These are phyloP conservation scores for Solanum phureja DNA, from an alignment of 257 asterid genomes.

Conservation along the genomic window DNA sequence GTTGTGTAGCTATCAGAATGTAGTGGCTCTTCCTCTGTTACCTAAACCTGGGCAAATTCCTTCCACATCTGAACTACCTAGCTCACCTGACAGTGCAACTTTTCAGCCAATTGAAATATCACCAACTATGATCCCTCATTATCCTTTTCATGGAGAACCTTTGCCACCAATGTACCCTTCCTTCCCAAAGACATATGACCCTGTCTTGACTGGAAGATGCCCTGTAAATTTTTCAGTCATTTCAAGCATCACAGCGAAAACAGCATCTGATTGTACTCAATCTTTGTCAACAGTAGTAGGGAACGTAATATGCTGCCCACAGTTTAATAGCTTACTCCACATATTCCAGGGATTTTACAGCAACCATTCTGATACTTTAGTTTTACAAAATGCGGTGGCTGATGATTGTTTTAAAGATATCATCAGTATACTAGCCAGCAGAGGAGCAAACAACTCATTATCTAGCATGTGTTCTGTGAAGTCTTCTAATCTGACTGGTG, in stretches of 20 bases:
- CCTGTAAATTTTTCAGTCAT: conserved; percentile 81
- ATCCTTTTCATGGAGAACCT: conserved; percentile 53
- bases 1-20: conserved; percentile 51
- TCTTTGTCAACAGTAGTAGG: conserved; percentile 78
- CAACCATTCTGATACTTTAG: conserved; percentile 54
- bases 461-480: conserved; percentile 65
- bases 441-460: conserved; percentile 85
- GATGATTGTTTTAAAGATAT: conserved; percentile 97
- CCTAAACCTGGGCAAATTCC: conserved; percentile 25
- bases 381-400: conserved; percentile 57
- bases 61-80: conserved; percentile 44
- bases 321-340: conserved; percentile 80
- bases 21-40: conserved; percentile 28
- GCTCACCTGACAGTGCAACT: conserved; percentile 59
- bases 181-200: conserved; percentile 73
- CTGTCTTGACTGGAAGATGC: conserved; percentile 90
- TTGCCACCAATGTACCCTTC: conserved; percentile 93
- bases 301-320: conserved; percentile 96
- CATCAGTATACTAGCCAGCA: conserved; percentile 84
- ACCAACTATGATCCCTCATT: conserved; percentile 72
- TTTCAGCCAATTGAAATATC: conserved; percentile 89
- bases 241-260: conserved; percentile 62
- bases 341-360: conserved; percentile 87
- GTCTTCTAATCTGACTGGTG: conserved; percentile 82
- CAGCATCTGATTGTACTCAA: conserved; percentile 86